Evolutionary conservation across 2,329 filamentous ascomycete species (phyloP).

Genomic region (Akanthomyces muscarius): DNA sequence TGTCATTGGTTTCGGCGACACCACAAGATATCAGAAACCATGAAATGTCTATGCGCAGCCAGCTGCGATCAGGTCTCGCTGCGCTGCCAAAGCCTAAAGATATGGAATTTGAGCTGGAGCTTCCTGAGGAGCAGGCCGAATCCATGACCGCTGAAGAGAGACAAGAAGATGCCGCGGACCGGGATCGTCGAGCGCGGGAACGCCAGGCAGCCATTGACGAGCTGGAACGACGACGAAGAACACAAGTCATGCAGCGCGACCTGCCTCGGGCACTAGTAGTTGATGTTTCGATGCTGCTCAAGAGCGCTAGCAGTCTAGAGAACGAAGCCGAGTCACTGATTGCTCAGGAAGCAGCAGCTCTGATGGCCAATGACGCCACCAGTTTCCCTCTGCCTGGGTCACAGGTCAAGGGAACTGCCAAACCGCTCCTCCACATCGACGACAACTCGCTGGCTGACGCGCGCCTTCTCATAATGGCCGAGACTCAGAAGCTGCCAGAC

Average conservation of each 20-base stretch:
- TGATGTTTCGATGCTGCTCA: conserved; percentile 65
- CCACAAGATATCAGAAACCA: conserved; percentile 70
- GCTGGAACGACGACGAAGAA: conserved; percentile 76
- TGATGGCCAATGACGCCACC: conserved; percentile 78
- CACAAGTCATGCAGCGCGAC: conserved; percentile 82
- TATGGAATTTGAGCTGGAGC: conserved; percentile 87
- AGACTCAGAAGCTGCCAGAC: conserved; percentile 52
- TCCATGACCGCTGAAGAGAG: conserved; percentile 42
- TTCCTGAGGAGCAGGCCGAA: conserved; percentile 78
- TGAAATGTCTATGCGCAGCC: conserved; percentile 63
- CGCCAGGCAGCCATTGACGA: conserved; percentile 69
- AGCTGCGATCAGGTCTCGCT: conserved; percentile 69
- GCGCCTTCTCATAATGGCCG: conserved; percentile 69
- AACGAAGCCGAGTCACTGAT: conserved; percentile 68
- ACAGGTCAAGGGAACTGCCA: conserved; percentile 59
- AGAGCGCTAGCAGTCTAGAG: conserved; percentile 54
- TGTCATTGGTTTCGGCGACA: conserved; percentile 68
- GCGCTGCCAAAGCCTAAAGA: conserved; percentile 89
- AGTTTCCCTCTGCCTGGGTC: conserved; percentile 68
- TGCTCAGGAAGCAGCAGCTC: conserved; percentile 68
- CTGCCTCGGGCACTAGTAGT: conserved; percentile 74
- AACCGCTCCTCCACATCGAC: conserved; percentile 59
- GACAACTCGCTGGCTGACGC: conserved; percentile 72
- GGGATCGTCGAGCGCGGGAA: conserved; percentile 73
- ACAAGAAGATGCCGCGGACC: conserved; percentile 62